Percentiles rank a stretch among this genome's conserved stretches.
phyloP scores from a whole-genome alignment of 805 yeast species.

The Martiniozyma abietophila region DNA sequence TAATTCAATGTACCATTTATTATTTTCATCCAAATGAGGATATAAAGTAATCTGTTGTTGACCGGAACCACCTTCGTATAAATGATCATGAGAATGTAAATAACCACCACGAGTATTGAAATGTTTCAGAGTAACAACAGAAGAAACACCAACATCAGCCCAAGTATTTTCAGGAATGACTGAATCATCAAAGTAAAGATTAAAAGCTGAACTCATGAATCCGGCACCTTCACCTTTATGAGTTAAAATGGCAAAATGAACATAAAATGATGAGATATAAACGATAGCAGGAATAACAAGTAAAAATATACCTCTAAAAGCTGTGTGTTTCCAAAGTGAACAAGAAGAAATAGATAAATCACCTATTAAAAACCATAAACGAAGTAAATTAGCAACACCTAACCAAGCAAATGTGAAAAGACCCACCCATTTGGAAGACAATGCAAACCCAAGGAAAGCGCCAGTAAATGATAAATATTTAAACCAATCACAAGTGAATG shows the following conservation, averaged over 20 bases:
- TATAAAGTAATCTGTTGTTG: slow-evolving; percentile 79
- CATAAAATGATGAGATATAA: slow-evolving; percentile 48
- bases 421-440: slow-evolving; percentile 80
- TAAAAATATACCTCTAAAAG: slow-evolving; percentile 42
- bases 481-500: slow-evolving; percentile 51
- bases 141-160: slow-evolving; percentile 68
- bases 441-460: slow-evolving; percentile 61
- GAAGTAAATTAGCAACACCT: slow-evolving; percentile 50
- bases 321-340: slow-evolving; percentile 37
- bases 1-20: slow-evolving; percentile 63
- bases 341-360: slow-evolving; percentile 46
- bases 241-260: slow-evolving; percentile 50
- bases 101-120: slow-evolving; percentile 68
- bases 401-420: slow-evolving; percentile 73
- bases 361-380: slow-evolving; percentile 65
- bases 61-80: slow-evolving; percentile 69
- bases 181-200: slow-evolving; percentile 52
- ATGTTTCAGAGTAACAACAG: slow-evolving; percentile 59
- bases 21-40: slow-evolving; percentile 69
- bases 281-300: slow-evolving; percentile 50
- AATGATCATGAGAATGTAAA: slow-evolving; percentile 68
- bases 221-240: slow-evolving; percentile 66
- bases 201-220: slow-evolving; percentile 65
- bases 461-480: slow-evolving; percentile 57
- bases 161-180: slow-evolving; percentile 47